Percentiles rank a stretch among this genome's conserved stretches.
These are phyloP conservation scores for Saprolegnia diclina DNA, from an alignment of 352 stramenopile genomes.

Conservation along the genomic window DNA sequence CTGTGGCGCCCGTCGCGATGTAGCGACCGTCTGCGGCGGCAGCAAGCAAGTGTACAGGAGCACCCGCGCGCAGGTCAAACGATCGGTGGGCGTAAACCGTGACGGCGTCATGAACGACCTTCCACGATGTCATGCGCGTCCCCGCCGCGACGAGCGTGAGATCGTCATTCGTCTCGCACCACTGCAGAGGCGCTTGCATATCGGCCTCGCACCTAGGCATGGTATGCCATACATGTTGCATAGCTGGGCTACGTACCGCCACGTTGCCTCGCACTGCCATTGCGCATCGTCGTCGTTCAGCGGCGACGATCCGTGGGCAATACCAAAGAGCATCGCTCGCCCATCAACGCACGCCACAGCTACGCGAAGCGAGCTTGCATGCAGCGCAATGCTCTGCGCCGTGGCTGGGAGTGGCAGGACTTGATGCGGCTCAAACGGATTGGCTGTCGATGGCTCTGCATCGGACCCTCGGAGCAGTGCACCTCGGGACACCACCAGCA, in stretches of 20 bases:
- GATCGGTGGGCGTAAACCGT: conserved; percentile 72
- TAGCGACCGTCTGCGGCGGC: conserved; percentile 55
- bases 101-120: conserved; percentile 71
- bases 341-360: conserved; percentile 24
- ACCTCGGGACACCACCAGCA: conserved; percentile 10
- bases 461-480: not conserved
- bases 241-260: not conserved
- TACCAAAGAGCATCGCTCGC: conserved; percentile 3
- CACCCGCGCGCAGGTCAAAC: conserved; percentile 36
- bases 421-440: conserved; percentile 4
- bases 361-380: conserved; percentile 9
- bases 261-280: conserved; percentile 20
- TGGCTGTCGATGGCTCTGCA: not conserved
- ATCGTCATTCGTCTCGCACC: conserved; percentile 38
- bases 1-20: conserved; percentile 43
- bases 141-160: conserved; percentile 59
- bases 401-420: conserved; percentile 1
- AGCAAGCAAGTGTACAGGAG: conserved; percentile 50
- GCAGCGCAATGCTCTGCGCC: conserved; percentile 25
- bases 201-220: conserved; percentile 17
- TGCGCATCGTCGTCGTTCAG: not conserved
- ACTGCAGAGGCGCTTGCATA: conserved; percentile 13
- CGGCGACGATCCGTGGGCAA: not conserved
- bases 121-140: conserved; percentile 74
- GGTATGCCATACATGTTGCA: not conserved